Conservation (phyloP, 2,329 filamentous ascomycete species). For the Hymenoscyphus repandus region DNA sequence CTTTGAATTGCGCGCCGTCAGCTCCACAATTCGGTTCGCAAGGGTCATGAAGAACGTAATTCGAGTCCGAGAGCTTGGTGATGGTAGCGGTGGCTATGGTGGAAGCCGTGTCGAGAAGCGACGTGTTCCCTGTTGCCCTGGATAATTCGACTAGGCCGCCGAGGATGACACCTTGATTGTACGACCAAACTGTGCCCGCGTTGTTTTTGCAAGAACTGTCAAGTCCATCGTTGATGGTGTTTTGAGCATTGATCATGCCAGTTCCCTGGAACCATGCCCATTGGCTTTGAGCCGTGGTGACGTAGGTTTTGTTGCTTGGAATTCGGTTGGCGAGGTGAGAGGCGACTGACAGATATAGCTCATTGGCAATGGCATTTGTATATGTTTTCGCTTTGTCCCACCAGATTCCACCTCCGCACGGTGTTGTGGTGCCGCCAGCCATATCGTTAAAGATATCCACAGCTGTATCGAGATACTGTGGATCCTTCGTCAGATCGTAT, state of each 20-base stretch:
- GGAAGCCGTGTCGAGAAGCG: conserved; percentile 40
- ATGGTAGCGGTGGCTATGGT: conserved; percentile 51
- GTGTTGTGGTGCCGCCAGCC: conserved; percentile 43
- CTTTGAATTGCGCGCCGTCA: conserved; percentile 67
- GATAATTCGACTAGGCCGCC: conserved; percentile 51
- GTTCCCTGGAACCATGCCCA: conserved; percentile 46
- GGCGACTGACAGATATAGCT: conserved; percentile 49
- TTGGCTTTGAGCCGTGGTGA: conserved; percentile 46
- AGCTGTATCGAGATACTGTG: conserved; percentile 47
- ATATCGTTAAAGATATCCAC: conserved; percentile 53
- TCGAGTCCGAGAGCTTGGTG: conserved; percentile 36
- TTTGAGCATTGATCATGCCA: conserved; percentile 42
- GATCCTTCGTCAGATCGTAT: conserved; percentile 48
- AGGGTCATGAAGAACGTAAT: conserved; percentile 48
- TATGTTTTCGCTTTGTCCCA: conserved; percentile 50
- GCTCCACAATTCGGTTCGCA: conserved; percentile 43
- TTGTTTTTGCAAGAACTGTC: conserved; percentile 43
- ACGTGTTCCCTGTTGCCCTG: conserved; percentile 41
- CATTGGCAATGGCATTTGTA: conserved; percentile 54
- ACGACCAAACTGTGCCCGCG: conserved; percentile 41
- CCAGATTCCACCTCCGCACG: conserved; percentile 46
- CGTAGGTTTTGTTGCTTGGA: conserved; percentile 45
- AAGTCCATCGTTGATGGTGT: conserved; percentile 50
- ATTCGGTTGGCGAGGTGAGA: conserved; percentile 51
- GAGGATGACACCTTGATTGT: conserved; percentile 58